A percentile compares a stretch with the other conserved stretches of the same genome.
phyloP scores from a whole-genome alignment of 225 moss, liverwort and hornwort genomes.

The Ulota crispa region DNA sequence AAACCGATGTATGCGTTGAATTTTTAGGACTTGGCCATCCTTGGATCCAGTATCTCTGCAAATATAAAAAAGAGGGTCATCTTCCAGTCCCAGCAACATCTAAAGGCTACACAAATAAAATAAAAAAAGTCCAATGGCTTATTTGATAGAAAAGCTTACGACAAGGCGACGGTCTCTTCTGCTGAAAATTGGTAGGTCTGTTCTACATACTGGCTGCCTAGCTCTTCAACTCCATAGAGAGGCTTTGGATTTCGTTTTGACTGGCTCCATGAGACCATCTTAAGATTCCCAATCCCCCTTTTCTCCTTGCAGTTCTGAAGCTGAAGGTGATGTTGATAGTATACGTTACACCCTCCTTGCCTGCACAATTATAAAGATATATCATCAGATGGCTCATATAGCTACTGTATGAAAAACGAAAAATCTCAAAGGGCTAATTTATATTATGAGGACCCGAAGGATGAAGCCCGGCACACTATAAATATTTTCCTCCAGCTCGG shows the following conservation, averaged over 20 bases:
- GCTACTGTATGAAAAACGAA: not conserved
- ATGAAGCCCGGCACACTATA: not conserved
- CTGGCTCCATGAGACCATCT: conserved; percentile 34
- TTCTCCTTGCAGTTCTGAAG: conserved; percentile 9
- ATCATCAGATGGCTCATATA: not conserved
- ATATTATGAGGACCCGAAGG: not conserved
- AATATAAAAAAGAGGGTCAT: not conserved
- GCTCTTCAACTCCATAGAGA: conserved; percentile 23
- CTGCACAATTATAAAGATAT: not conserved
- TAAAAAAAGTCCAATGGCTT: not conserved
- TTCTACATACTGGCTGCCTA: conserved; percentile 17
- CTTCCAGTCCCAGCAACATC: conserved; percentile 4
- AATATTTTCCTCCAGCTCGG: not conserved
- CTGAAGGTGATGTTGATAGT: not conserved
- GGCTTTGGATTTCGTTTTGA: conserved; percentile 14
- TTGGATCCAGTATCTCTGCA: conserved; percentile 29
- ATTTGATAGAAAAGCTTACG: conserved; percentile 28
- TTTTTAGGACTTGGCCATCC: conserved; percentile 22
- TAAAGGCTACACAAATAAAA: conserved; percentile 4
- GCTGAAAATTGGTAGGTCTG: conserved; percentile 20
- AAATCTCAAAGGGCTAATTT: not conserved
- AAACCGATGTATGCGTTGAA: conserved; percentile 20
- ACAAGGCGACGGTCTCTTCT: conserved; percentile 18
- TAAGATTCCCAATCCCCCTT: conserved; percentile 9
- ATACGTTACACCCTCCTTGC: conserved; percentile 2